These are phyloP conservation scores for Phytophthora ohioensis DNA, from an alignment of 352 stramenopile species.

Conservation along the genomic window DNA sequence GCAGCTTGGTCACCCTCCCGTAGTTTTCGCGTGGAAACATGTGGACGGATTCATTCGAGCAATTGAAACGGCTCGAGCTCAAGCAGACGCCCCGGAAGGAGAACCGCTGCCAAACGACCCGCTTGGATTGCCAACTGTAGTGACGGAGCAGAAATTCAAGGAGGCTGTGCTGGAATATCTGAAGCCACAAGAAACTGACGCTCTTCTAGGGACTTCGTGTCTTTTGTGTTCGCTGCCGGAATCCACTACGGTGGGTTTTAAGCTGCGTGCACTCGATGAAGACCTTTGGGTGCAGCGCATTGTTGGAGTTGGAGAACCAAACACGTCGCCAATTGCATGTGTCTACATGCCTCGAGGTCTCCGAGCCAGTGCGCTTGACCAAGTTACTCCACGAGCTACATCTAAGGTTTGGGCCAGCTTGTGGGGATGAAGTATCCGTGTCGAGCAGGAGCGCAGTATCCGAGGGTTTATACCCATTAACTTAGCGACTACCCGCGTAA, in stretches of 20 bases:
- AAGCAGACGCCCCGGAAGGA: background rate
- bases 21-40: constrained; percentile 23
- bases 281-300: constrained; percentile 21
- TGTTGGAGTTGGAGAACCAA: constrained; percentile 9
- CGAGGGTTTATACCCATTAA: too few species aligned
- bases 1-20: constrained; percentile 19
- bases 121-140: constrained; percentile 20
- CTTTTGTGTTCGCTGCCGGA: constrained; percentile 28
- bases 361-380: constrained; percentile 26
- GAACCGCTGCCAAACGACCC: constrained; percentile 15
- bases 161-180: constrained; percentile 28
- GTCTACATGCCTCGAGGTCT: constrained; percentile 32
- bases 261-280: constrained; percentile 8
- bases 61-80: constrained; percentile 27
- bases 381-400: constrained; percentile 10
- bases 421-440: constrained; percentile 10
- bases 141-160: constrained; percentile 34
- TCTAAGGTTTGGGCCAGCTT: constrained; percentile 7
- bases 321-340: constrained; percentile 19
- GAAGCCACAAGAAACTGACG: background rate
- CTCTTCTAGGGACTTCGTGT: constrained; percentile 20
- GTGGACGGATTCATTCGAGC: constrained; percentile 26
- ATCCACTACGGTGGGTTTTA: constrained; percentile 15
- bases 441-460: too few species aligned
- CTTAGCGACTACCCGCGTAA: too few species aligned